phyloP scores from a whole-genome alignment of 768 basidiomycete species.

The Xerocomellus intermedius region DNA sequence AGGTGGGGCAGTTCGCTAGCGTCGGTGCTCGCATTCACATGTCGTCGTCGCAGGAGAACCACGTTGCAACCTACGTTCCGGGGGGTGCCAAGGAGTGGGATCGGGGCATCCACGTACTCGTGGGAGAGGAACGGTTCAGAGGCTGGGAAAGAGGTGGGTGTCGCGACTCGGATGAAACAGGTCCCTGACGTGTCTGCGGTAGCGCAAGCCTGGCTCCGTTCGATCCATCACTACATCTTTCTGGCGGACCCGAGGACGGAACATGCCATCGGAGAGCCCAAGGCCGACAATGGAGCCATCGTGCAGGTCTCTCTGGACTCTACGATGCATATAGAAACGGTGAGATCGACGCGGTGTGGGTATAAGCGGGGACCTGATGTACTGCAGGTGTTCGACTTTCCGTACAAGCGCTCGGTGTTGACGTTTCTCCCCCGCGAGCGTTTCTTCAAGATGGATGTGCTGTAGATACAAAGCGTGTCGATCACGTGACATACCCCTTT shows the following conservation, averaged over 20 bases:
- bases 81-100: slow-evolving; percentile 33
- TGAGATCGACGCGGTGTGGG: neutral
- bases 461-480: no score
- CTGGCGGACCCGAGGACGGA: slow-evolving; percentile 43
- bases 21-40: neutral
- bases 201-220: slow-evolving; percentile 23
- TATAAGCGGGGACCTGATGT: neutral
- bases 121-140: slow-evolving; percentile 47
- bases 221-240: slow-evolving; percentile 43
- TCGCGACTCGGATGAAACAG: neutral
- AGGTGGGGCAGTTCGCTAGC: slow-evolving; percentile 31
- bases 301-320: slow-evolving; percentile 26
- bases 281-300: slow-evolving; percentile 28
- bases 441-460: slow-evolving; percentile 23
- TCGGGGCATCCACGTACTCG: slow-evolving; percentile 43
- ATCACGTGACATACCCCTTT: slow-evolving; percentile 9
- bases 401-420: slow-evolving; percentile 25
- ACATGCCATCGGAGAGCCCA: slow-evolving; percentile 44
- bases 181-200: neutral
- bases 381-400: slow-evolving; percentile 25
- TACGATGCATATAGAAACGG: slow-evolving; percentile 23
- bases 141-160: slow-evolving; percentile 42
- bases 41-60: slow-evolving; percentile 12
- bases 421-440: slow-evolving; percentile 16
- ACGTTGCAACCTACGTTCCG: slow-evolving; percentile 25